Percentiles rank a stretch among this genome's conserved stretches.
phyloP scores from a whole-genome alignment of 2,329 filamentous ascomycete genomes.

The Rutstroemia sydowiana region DNA sequence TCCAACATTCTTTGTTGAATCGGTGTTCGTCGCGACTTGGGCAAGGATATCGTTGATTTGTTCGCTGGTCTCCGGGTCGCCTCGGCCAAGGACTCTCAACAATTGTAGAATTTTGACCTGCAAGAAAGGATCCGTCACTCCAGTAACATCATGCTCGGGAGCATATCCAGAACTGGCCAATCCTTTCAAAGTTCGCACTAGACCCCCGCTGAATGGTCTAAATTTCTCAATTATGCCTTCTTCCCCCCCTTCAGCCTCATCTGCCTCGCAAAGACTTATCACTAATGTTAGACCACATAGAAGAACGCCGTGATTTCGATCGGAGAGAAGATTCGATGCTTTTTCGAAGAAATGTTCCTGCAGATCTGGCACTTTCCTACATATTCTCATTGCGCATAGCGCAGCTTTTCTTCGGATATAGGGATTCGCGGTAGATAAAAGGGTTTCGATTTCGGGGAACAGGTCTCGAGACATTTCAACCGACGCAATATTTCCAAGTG shows the following conservation, averaged over 20 bases:
- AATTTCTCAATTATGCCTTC: conserved; percentile 87
- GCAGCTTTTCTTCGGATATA: conserved; percentile 97
- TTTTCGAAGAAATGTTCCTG: conserved; percentile 98
- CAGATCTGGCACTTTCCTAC: conserved; percentile 92
- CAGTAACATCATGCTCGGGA: conserved; percentile 95
- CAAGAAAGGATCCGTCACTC: conserved; percentile 94
- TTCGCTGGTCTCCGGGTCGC: conserved; percentile 82
- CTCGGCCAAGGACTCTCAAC: conserved; percentile 76
- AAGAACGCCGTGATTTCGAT: conserved; percentile 92
- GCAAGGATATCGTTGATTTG: conserved; percentile 98
- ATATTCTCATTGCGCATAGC: conserved; percentile 98
- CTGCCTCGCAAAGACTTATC: conserved; percentile 86
- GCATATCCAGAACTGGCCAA: conserved; percentile 93
- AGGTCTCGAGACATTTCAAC: conserved; percentile 97
- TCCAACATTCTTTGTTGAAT: conserved; percentile 95
- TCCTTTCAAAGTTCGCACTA: conserved; percentile 87
- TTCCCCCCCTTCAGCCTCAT: conserved; percentile 86
- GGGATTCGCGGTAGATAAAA: conserved; percentile 90
- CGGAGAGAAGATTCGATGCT: conserved; percentile 76
- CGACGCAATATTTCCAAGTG: conserved; percentile 94
- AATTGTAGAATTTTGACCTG: conserved; percentile 93
- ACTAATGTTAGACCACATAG: conserved; percentile 88
- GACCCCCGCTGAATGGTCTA: conserved; percentile 70
- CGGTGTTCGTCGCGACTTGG: conserved; percentile 95
- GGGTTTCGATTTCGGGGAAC: conserved; percentile 89